These are phyloP conservation scores for Apiotrichum montevideense DNA, from an alignment of 1,284 basidiomycete species.

Conservation along the genomic window DNA sequence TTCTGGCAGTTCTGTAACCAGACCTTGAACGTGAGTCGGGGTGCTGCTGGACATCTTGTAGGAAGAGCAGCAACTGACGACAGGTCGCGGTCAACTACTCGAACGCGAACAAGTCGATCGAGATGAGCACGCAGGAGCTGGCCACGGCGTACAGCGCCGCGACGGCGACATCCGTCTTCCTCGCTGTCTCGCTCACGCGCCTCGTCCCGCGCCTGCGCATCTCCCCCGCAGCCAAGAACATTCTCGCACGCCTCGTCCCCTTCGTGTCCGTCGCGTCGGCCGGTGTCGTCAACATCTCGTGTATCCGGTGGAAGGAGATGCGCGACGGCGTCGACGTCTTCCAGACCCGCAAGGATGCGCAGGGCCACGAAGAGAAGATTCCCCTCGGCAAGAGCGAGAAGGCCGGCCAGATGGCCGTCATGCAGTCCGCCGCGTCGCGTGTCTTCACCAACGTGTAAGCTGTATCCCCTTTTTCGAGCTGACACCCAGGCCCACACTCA, in stretches of 20 bases:
- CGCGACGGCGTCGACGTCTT: slow-evolving; percentile 52
- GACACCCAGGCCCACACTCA: slow-evolving; percentile 49
- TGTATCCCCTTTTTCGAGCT: no score
- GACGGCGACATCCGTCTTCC: slow-evolving; percentile 50
- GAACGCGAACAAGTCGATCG: slow-evolving; percentile 51
- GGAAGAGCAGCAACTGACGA: slow-evolving; percentile 3
- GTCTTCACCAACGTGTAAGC: slow-evolving; percentile 53
- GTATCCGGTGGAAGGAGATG: slow-evolving; percentile 56
- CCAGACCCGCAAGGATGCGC: slow-evolving; percentile 26
- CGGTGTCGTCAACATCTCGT: slow-evolving; percentile 51
- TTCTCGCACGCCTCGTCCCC: slow-evolving; percentile 50
- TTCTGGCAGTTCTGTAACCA: slow-evolving; percentile 56
- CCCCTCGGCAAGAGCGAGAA: slow-evolving; percentile 48
- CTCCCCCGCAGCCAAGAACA: slow-evolving; percentile 33
- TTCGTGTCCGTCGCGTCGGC: slow-evolving; percentile 52
- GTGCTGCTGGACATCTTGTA: not conserved
- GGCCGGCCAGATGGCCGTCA: slow-evolving; percentile 51
- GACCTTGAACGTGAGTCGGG: slow-evolving; percentile 45
- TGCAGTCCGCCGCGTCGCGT: slow-evolving; percentile 50
- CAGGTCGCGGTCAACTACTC: slow-evolving; percentile 39
- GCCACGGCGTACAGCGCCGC: slow-evolving; percentile 51
- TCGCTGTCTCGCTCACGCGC: slow-evolving; percentile 51
- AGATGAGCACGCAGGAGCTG: slow-evolving; percentile 49
- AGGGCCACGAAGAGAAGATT: slow-evolving; percentile 35
- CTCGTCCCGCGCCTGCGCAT: slow-evolving; percentile 48